phyloP scores from a whole-genome alignment of 2,329 filamentous ascomycete species.

The Lasiodiplodia gonubiensis region DNA sequence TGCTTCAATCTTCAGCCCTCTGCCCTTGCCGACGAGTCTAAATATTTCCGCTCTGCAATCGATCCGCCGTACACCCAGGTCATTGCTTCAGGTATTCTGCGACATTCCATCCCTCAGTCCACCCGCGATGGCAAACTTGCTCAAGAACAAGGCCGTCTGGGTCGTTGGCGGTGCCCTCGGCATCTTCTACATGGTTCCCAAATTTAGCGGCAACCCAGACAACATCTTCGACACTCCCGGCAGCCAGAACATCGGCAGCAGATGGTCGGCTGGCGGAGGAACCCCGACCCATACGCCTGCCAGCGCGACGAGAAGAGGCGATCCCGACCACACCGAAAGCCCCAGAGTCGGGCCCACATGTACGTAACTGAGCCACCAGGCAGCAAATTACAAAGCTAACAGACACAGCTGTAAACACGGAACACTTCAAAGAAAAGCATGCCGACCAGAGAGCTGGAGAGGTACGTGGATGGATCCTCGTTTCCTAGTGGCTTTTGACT shows the following conservation, averaged over 20 bases:
- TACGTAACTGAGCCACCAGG: slow-evolving; percentile 29
- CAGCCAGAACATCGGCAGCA: slow-evolving; percentile 43
- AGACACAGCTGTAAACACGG: slow-evolving; percentile 30
- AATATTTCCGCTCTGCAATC: neutral
- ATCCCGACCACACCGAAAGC: slow-evolving; percentile 35
- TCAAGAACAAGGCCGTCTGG: slow-evolving; percentile 27
- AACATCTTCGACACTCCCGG: slow-evolving; percentile 46
- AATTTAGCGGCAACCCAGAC: slow-evolving; percentile 47
- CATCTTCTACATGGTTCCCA: slow-evolving; percentile 45
- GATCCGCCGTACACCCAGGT: neutral
- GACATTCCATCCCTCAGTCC: neutral
- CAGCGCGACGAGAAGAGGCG: slow-evolving; percentile 36
- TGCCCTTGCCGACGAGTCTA: neutral
- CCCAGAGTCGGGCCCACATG: slow-evolving; percentile 38
- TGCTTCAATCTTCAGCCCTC: neutral
- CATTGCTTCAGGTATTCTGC: neutral
- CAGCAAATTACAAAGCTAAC: neutral
- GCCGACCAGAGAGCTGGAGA: slow-evolving; percentile 35
- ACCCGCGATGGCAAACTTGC: slow-evolving; percentile 7
- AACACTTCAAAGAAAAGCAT: slow-evolving; percentile 35
- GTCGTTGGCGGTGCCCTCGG: slow-evolving; percentile 35
- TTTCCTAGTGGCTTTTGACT: neutral
- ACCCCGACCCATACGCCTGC: slow-evolving; percentile 42
- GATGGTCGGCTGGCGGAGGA: slow-evolving; percentile 42
- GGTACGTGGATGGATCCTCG: neutral